Percentiles rank a stretch among this genome's conserved stretches.
Conservation (phyloP, 305 asterid species). For the Rubia occidens region DNA sequence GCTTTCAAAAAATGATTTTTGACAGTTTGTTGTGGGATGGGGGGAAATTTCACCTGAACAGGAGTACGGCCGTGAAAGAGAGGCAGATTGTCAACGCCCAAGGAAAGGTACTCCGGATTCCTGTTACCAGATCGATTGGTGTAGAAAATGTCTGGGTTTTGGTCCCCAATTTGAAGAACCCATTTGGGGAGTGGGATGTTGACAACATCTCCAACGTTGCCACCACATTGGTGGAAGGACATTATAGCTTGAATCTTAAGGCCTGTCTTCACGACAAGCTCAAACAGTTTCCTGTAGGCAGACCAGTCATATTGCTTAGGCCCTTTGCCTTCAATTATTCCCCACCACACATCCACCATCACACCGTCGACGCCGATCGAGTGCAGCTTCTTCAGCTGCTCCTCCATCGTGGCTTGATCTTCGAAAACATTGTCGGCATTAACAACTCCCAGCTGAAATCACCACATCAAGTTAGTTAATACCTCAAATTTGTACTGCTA, state of each 20-base stretch:
- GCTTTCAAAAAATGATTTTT: too few species aligned
- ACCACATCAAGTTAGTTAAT: not conserved
- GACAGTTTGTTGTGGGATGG: too few species aligned
- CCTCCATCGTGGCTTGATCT: not conserved
- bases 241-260: constrained; percentile 19
- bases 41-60: constrained; percentile 8
- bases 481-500: not conserved
- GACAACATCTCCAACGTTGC: constrained; percentile 20
- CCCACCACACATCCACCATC: constrained; percentile 29
- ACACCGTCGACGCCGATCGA: constrained; percentile 13
- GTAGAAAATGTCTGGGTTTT: constrained; percentile 15
- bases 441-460: not conserved
- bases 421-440: not conserved
- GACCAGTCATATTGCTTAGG: constrained; percentile 22
- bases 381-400: constrained; percentile 1
- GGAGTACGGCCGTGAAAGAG: constrained; percentile 14
- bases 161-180: constrained; percentile 8
- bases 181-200: constrained; percentile 13
- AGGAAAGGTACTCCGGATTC: constrained; percentile 10
- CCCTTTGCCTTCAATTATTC: constrained; percentile 14
- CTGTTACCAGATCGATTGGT: constrained; percentile 8
- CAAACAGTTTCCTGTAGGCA: constrained; percentile 11
- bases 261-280: constrained; percentile 11
- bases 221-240: constrained; percentile 22
- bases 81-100: constrained; percentile 11